Conservation (phyloP, 345 rosid genomes). For the Salix dunnii region DNA sequence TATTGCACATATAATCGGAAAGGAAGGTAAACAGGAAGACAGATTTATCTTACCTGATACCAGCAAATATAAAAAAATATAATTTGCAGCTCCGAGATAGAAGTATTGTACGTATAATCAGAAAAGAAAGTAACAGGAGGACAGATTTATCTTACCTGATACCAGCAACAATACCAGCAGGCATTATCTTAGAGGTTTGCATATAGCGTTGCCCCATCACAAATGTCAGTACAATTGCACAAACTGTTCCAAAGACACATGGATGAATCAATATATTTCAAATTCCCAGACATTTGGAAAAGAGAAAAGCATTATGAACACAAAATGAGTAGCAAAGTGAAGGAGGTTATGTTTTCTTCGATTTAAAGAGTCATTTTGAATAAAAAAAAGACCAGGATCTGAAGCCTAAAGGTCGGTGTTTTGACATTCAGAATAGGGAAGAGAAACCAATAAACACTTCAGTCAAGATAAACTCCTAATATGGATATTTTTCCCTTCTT, state of each 20-base stretch:
- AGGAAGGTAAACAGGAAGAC: neutral
- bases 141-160: constrained; percentile 47
- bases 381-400: neutral
- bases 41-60: constrained; percentile 50
- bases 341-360: neutral
- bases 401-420: neutral
- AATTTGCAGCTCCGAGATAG: neutral
- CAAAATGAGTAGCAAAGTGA: constrained; percentile 2
- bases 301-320: neutral
- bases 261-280: constrained; percentile 10
- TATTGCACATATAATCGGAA: neutral
- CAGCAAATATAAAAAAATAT: too few relatives aligned
- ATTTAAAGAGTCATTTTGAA: neutral
- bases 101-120: neutral
- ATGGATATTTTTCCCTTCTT: neutral
- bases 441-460: neutral
- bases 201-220: constrained; percentile 87
- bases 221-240: constrained; percentile 62
- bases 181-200: constrained; percentile 87
- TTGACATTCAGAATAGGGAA: neutral
- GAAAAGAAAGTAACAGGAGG: neutral
- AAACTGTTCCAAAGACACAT: constrained; percentile 38
- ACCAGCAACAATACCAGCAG: constrained; percentile 85
- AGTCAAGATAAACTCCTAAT: neutral
- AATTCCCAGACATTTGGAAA: neutral